Base-by-base conservation (phyloP, 768 basidiomycete species). In the Dioszegia hungarica region DNA sequence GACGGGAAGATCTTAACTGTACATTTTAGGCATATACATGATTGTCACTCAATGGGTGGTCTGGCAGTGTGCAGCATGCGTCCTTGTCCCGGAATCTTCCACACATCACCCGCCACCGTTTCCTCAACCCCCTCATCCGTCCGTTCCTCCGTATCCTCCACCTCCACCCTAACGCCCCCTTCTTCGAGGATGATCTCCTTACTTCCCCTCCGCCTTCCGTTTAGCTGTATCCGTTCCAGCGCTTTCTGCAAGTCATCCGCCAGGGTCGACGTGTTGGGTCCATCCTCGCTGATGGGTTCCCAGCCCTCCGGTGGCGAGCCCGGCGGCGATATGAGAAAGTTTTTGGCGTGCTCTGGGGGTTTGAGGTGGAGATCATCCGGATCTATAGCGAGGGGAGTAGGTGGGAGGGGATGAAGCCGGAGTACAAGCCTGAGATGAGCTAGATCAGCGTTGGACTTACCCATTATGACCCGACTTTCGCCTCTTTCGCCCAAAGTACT, bases 231-330 rank as follows among this genome's bases (percentile, higher is more conserved):
- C 28, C 81, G 83, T 63, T 80, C 81, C 53, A 97, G 78, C 15
- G 94, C 94, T 11, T 79, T 69, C 25, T 90, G 87, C 61, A 98
- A 82, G 72, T 98, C 94, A 22, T 88, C 85, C 0, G 94, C 94
- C 24, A 95, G 82, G 4, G 91, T 86, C 2, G 82, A 77, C 2
- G 79, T 73, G 70, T 97, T 97, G 0, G 94, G 94, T 17, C 90
- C 89, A 8, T 93, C 91, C 76, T 98, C 94, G 47, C 79, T 79
- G 55, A 92, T 83, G 22, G 82, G 90, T 70, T 95, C 91, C 95
- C 95, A 99, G 2, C 93, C 95, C 1, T 93, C 85, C 0, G 95
- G 95, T 0, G 95, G 95, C 0, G 92, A 95, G 4, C 95, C 95
- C 3, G 95, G 95, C 0, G 95, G 95, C 0, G 95, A 98, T 61